These are phyloP conservation scores for Microsporum audouinii DNA, from an alignment of 2,329 filamentous ascomycete species.

Conservation along the genomic window DNA sequence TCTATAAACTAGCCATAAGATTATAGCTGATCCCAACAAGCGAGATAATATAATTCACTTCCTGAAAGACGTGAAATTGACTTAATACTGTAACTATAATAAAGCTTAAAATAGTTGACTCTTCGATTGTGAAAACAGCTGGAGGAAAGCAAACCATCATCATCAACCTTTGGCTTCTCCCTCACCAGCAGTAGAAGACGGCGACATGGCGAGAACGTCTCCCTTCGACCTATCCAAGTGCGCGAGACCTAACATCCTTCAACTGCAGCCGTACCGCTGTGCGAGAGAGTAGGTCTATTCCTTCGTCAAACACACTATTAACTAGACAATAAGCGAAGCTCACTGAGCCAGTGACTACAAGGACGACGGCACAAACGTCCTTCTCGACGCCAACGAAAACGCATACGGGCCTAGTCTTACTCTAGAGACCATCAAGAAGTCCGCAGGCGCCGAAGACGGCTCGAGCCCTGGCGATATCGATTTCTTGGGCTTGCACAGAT, in stretches of 20 bases:
- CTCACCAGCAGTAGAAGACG: not conserved
- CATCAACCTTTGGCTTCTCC: not conserved
- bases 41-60: too few species aligned
- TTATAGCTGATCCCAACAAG: too few species aligned
- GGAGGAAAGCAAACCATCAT: not conserved
- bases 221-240: constrained; percentile 64
- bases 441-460: constrained; percentile 33
- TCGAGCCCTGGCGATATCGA: constrained; percentile 47
- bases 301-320: not conserved
- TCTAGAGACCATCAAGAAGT: constrained; percentile 40
- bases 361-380: constrained; percentile 88
- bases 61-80: too few species aligned
- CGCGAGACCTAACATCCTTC: constrained; percentile 64
- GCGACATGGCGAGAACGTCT: constrained; percentile 33
- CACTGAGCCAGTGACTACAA: constrained; percentile 73
- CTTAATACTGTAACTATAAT: too few species aligned
- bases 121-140: not conserved
- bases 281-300: constrained; percentile 57
- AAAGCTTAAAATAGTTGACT: not conserved
- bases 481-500: constrained; percentile 75
- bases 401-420: constrained; percentile 75
- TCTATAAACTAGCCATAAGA: too few species aligned
- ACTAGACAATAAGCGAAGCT: constrained; percentile 19
- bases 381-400: constrained; percentile 97
- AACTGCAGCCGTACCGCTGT: constrained; percentile 67